These are phyloP conservation scores for Rutstroemia sp. DNA, from an alignment of 2,329 filamentous ascomycete genomes.

Conservation along the genomic window DNA sequence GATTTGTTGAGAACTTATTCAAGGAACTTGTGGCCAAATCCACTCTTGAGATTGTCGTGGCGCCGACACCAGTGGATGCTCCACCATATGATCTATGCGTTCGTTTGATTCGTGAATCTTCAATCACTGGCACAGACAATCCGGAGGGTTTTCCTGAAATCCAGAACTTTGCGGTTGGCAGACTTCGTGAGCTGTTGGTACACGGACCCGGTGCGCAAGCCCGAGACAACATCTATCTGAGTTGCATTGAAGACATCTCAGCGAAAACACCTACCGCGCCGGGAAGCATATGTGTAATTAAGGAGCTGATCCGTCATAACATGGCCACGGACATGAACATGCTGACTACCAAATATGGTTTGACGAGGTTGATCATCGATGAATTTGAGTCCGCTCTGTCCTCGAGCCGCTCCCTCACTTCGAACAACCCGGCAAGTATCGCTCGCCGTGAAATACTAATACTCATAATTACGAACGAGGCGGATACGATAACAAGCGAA, in stretches of 20 bases:
- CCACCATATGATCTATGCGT: constrained; percentile 51
- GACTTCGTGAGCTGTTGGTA: constrained; percentile 53
- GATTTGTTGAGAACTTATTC: constrained; percentile 53
- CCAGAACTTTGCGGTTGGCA: constrained; percentile 54
- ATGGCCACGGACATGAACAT: constrained; percentile 44
- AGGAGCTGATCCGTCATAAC: constrained; percentile 39
- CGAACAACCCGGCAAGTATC: constrained; percentile 38
- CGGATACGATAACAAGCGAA: constrained; percentile 52
- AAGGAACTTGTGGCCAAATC: constrained; percentile 26
- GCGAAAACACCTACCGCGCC: constrained; percentile 55
- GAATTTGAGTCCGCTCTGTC: constrained; percentile 47
- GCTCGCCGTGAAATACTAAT: constrained; percentile 51
- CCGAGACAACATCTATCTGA: constrained; percentile 54
- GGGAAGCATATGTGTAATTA: constrained; percentile 65
- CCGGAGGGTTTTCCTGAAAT: constrained; percentile 53
- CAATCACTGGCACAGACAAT: constrained; percentile 44
- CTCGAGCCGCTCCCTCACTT: constrained; percentile 13
- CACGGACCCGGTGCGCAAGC: constrained; percentile 47
- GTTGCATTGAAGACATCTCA: constrained; percentile 62
- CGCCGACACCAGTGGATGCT: constrained; percentile 30
- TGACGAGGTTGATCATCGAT: constrained; percentile 54
- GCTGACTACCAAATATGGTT: constrained; percentile 53
- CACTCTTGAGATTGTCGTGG: constrained; percentile 23
- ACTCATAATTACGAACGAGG: constrained; percentile 52
- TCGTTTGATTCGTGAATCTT: constrained; percentile 65